phyloP scores from a whole-genome alignment of 257 asterid species.

The Phtheirospermum japonicum region DNA sequence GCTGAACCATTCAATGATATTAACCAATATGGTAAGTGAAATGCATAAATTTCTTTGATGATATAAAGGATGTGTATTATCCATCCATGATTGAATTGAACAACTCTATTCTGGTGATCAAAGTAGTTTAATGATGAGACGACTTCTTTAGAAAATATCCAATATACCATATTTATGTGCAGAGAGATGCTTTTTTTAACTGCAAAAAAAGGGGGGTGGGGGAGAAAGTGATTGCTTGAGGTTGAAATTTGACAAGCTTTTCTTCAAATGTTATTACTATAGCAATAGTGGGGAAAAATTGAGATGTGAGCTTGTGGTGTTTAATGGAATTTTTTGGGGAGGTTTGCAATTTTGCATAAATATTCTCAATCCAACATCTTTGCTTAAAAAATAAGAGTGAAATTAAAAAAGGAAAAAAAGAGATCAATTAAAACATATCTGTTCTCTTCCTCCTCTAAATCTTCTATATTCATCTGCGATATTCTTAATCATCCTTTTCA shows the following conservation, averaged over 20 bases:
- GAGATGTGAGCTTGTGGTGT: conserved; percentile 7
- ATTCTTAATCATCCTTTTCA: conserved; percentile 9
- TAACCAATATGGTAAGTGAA: conserved; percentile 47
- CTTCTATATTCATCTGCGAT: not conserved
- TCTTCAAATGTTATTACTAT: conserved; percentile 14
- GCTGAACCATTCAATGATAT: conserved; percentile 11
- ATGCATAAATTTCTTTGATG: conserved; percentile 9
- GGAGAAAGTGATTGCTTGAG: not conserved
- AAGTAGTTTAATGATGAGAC: conserved; percentile 2
- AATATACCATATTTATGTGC: not conserved
- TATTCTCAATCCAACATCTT: not conserved
- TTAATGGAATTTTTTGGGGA: conserved; percentile 14
- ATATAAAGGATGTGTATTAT: not conserved
- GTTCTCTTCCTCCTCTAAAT: not conserved
- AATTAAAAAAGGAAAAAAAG: too few relatives aligned
- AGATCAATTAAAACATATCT: not conserved
- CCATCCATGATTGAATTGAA: not conserved
- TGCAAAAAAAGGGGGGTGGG: not conserved
- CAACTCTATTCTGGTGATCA: conserved; percentile 9
- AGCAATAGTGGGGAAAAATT: not conserved
- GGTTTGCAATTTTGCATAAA: conserved; percentile 5
- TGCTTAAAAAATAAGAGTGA: not conserved
- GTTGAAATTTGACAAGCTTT: conserved; percentile 4
- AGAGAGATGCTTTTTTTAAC: conserved; percentile 6
- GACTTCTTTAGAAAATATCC: conserved; percentile 3